Percentiles rank a stretch among this genome's conserved stretches.
These are phyloP conservation scores for Glycine latifolia DNA, from an alignment of 306 rosid genomes.

Conservation along the genomic window DNA sequence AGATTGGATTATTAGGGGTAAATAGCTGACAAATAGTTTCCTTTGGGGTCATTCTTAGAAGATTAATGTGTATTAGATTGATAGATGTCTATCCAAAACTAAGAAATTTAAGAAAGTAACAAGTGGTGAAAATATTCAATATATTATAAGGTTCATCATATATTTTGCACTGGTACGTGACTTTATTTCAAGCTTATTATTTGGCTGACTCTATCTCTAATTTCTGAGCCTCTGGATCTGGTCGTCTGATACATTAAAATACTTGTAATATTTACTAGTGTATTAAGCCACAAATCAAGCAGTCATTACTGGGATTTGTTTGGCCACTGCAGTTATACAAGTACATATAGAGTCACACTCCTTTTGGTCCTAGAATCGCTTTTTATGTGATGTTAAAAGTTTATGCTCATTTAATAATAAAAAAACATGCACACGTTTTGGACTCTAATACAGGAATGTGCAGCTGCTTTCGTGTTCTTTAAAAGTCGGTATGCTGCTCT, in stretches of 20 bases:
- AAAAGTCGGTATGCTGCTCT: constrained; percentile 85
- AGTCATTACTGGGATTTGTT: neutral
- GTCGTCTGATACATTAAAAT: neutral
- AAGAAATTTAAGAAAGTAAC: neutral
- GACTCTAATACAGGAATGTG: constrained; percentile 71
- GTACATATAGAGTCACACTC: neutral
- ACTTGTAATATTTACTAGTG: constrained; percentile 17
- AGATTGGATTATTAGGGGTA: neutral
- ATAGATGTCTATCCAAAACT: constrained; percentile 14
- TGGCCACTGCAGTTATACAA: neutral
- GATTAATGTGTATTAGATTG: neutral
- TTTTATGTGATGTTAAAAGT: constrained; percentile 13
- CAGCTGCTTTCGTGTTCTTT: constrained; percentile 95
- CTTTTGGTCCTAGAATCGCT: neutral
- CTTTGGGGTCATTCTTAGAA: neutral
- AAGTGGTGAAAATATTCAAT: neutral
- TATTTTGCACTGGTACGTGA: constrained; percentile 19
- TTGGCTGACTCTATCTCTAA: neutral
- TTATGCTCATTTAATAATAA: constrained; percentile 12
- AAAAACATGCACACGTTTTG: neutral
- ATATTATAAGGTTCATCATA: constrained; percentile 17
- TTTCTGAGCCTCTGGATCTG: neutral
- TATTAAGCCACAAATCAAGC: neutral
- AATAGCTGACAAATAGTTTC: neutral
- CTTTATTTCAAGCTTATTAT: constrained; percentile 14